Evolutionary conservation across 192 early-diverging fungal genomes (phyloP).

Genomic region (Coemansia sp.): DNA sequence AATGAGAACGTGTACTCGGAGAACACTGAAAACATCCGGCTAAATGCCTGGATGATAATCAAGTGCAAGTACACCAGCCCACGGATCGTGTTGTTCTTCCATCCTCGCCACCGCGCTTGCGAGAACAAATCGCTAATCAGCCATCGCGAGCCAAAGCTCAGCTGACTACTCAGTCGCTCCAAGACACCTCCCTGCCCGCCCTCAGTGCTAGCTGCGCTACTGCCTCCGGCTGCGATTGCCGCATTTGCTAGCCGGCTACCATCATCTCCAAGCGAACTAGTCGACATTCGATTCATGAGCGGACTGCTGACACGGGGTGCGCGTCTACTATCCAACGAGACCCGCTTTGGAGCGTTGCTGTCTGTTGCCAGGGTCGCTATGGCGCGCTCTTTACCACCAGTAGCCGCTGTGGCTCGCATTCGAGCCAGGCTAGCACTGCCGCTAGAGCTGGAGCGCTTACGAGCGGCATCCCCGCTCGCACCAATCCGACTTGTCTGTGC

Average conservation of each 20-base stretch:
- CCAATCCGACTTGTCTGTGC: conserved; percentile 42
- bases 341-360: not conserved
- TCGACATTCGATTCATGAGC: conserved; percentile 8
- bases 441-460: not conserved
- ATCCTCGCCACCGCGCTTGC: conserved; percentile 50
- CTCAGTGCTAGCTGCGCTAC: not conserved
- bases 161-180: conserved; percentile 46
- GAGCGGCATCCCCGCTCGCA: not conserved
- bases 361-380: not conserved
- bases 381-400: not conserved
- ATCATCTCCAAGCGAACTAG: conserved; percentile 1
- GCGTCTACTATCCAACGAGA: not conserved
- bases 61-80: conserved; percentile 51
- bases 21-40: conserved; percentile 45
- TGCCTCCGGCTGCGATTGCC: not conserved
- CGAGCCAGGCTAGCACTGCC: not conserved
- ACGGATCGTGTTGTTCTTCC: conserved; percentile 51
- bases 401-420: not conserved
- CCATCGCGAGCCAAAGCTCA: conserved; percentile 54
- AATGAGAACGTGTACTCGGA: conserved; percentile 57
- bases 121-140: conserved; percentile 55
- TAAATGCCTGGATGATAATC: conserved; percentile 48
- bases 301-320: conserved; percentile 3
- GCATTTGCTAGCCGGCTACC: not conserved
- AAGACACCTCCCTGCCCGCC: conserved; percentile 2